Evolutionary conservation across 1,284 basidiomycete species (phyloP), one percentile per base, ranked within the genome.

Genomic region (Xerocomus amazonicus): DNA sequence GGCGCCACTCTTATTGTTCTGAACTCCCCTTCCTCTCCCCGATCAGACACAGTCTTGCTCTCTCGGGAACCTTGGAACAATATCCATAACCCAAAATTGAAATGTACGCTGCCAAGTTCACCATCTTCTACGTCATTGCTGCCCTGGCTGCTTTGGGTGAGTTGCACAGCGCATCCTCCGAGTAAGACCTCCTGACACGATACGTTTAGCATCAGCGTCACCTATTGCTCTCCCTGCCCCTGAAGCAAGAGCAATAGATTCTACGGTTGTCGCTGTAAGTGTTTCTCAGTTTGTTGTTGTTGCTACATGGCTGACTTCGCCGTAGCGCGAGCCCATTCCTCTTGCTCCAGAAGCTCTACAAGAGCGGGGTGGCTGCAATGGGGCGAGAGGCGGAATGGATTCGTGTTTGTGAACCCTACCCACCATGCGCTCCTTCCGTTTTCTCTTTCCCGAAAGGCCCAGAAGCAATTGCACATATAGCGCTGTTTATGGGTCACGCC

Each of bases 1-100:
- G 49, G 47, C 31, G 52, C 51, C 19, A 23, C 48, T 59, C 63
- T 67, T 67, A 65, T 69, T 69, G 63, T 69, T 69, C 54, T 52
- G 48, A 12, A 31, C 29, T 39, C 32, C 45, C 44, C 33, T 52
- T 17, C 43, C 47, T 50, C 38, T 48, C 28, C 44, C 6, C 43
- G 28, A 35, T 33, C 31, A 17, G 41, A 39, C 38, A 19, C 28
- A 41, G 9, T 17, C 46, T 23, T 31, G 26, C 35, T 37, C 43
- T 17, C 17, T 32, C 10, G 37, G 9, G 10, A 41, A 46, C 42
- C 13, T 42, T 47, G 51, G 52, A 62, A 68, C 62, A 69, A 68
- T 67, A 64, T 59, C 41, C 50, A 0, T 49, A 38, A 55, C 36
- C 60, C 10, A 54, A 68, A 61, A 54, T 27, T 48, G 50, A 50